Evolutionary conservation across 192 early-diverging fungal species (phyloP), one percentile per base, ranked within the genome.

Genomic region (Entomortierella lignicola): DNA sequence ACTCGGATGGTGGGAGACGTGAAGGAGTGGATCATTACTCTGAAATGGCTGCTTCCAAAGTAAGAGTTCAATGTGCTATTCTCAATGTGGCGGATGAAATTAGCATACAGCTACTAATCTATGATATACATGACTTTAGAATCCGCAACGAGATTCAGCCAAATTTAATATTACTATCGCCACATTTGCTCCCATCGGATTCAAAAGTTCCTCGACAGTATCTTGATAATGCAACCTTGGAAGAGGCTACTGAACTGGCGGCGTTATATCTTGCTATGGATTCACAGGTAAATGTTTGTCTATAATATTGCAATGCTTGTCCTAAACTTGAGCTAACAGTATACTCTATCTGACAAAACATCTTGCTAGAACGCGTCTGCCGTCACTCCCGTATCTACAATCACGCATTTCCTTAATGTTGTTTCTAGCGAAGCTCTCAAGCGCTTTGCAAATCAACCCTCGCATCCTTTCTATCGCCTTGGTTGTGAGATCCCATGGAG

Each of bases 11-110:
- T 32, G 0, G 34, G 48, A 27, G 56, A 64, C 51, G 67, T 70
- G 15, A 57, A 55, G 4, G 65, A 79, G 30, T 79, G 75, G 75
- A 51, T 79, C 29, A 37, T 60, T 0, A 79, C 75, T 4, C 51
- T 79, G 57, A 69, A 70, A 41, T 79, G 75, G 75, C 75, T 79
- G 0, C 25, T 79, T 34, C 75, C 75, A 20, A 79, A 79, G 75
- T 79, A 70, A 34, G 47, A 30, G 4, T 27, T 13, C n/a, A 47
- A 15, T 47, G 44, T 15, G 4, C 12, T 47, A 15, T 47, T 47
- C 15, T 4, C 17, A 15, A 15, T 12, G 20, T 47, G 8, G 44
- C 15, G 20, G 44, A 47, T 20, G 12, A 4, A 47, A 4, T 15
- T 47, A 15, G 2, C 4, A 15, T 20, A 15, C 5, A 15, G 12